phyloP scores from a whole-genome alignment of 1,284 basidiomycete species.

The Farysia itapuensis region DNA sequence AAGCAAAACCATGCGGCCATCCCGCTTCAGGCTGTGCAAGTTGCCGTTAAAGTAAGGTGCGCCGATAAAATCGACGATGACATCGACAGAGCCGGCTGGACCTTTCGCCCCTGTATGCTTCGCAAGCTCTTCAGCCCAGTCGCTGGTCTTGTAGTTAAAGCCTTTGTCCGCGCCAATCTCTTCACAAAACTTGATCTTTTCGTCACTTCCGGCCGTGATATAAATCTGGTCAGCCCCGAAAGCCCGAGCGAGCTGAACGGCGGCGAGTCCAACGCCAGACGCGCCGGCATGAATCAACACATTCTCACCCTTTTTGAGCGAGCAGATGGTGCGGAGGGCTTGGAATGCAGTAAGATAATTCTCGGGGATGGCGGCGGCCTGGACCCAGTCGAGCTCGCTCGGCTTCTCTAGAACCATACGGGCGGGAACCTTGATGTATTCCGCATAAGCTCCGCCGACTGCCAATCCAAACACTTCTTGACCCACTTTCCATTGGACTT shows the following conservation, averaged over 20 bases:
- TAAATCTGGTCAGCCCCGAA: slow-evolving; percentile 65
- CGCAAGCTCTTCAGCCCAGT: slow-evolving; percentile 70
- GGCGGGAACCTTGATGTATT: slow-evolving; percentile 74
- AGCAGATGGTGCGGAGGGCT: slow-evolving; percentile 36
- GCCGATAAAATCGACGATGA: slow-evolving; percentile 86
- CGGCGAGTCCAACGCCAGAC: slow-evolving; percentile 77
- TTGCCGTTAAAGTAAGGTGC: slow-evolving; percentile 82
- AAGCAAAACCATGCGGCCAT: slow-evolving; percentile 76
- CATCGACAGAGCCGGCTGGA: slow-evolving; percentile 66
- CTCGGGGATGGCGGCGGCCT: slow-evolving; percentile 64
- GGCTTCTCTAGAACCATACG: slow-evolving; percentile 78
- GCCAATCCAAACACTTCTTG: slow-evolving; percentile 86
- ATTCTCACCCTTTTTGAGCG: slow-evolving; percentile 68
- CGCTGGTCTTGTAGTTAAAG: slow-evolving; percentile 82
- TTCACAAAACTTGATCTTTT: slow-evolving; percentile 79
- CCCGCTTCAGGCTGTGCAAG: slow-evolving; percentile 72
- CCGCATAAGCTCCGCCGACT: slow-evolving; percentile 77
- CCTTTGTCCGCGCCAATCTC: slow-evolving; percentile 68
- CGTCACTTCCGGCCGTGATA: slow-evolving; percentile 76
- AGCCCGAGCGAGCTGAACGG: slow-evolving; percentile 80
- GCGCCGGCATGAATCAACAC: slow-evolving; percentile 81
- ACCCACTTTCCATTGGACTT: slow-evolving; percentile 65
- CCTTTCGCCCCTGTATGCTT: slow-evolving; percentile 37
- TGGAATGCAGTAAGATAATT: slow-evolving; percentile 56
- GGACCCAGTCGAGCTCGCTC: slow-evolving; percentile 72